These are phyloP conservation scores for Chionographis japonica DNA, from an alignment of 106 monocot genomes.

Conservation along the genomic window DNA sequence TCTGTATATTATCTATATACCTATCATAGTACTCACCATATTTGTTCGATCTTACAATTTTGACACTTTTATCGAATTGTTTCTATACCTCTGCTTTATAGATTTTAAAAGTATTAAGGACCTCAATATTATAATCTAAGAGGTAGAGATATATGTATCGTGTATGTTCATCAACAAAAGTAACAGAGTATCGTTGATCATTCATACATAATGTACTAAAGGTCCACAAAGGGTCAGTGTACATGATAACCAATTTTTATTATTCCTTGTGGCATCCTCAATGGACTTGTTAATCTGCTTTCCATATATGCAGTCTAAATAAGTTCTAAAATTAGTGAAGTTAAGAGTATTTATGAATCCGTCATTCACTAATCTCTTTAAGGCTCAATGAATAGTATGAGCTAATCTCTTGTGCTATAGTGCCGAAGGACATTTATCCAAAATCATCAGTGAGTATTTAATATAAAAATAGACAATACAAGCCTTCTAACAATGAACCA, in stretches of 20 bases:
- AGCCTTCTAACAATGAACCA: background rate
- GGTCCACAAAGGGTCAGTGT: conserved; percentile 7
- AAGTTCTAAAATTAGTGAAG: conserved; percentile 14
- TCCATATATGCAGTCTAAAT: conserved; percentile 9
- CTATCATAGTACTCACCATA: conserved; percentile 10
- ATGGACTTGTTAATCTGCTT: conserved; percentile 7
- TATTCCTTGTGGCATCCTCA: background rate
- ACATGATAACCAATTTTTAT: background rate
- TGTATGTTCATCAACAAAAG: conserved; percentile 6
- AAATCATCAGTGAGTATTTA: background rate
- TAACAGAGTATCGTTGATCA: background rate
- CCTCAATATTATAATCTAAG: conserved; percentile 5
- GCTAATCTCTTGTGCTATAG: conserved; percentile 12
- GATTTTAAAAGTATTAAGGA: conserved; percentile 13
- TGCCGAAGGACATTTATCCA: background rate
- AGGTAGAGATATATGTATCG: background rate
- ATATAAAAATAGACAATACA: background rate
- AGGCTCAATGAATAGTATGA: conserved; percentile 8
- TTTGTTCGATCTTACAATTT: conserved; percentile 7
- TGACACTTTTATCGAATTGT: conserved; percentile 4
- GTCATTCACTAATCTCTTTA: background rate
- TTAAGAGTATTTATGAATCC: background rate
- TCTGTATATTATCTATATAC: conserved; percentile 6
- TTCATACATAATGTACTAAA: background rate
- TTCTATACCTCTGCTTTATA: conserved; percentile 15